Evolutionary conservation across 345 rosid genomes (phyloP), one percentile per base, ranked within the genome.

Genomic region (Gossypium stocksii): DNA sequence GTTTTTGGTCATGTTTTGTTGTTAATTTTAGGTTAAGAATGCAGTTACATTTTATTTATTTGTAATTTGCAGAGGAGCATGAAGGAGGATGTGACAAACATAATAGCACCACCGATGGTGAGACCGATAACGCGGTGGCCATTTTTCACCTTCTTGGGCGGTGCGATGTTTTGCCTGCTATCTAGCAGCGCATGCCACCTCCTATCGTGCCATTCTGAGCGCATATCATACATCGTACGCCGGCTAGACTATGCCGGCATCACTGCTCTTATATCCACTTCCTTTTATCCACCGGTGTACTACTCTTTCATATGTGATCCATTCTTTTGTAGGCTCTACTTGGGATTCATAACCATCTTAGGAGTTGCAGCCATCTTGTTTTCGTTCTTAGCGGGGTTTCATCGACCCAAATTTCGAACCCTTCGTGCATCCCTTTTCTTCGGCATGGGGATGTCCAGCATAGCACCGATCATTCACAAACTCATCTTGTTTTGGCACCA

Each of bases 61-160:
- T 17, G 19, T 56, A 19, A 56, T 56, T 45, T 83, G 82, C 87
- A 94, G 98, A 86, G 73, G 49, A 85, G 83, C 11, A 66, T 91
- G 80, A 91, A 75, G 80, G 97, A 89, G 74, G 96, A 92, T 74
- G 78, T 94, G 62, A 89, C 84, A 13, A 92, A 89, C 87, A 73
- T 87, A 64, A 81, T 92, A 77, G 97, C 95, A 54, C 97, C 98
- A 7, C 71, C 89, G 22, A 77, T 86, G 85, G 62, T 87, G 71
- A 77, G 93, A 73, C 98, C 98, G 14, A 92, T 91, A 19, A 89
- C 98, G 0, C 79, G 98, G 9, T 94, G 98, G 98, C 98, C 98
- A 4, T 92, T 94, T 78, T 94, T 88, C 13, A 89, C 89, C 54
- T 94, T 94, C 86, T 9, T 91, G 81, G 93, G 95, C 0, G 98